Evolutionary conservation across 345 rosid species (phyloP).

Genomic region (Pelargonium nanum): DNA sequence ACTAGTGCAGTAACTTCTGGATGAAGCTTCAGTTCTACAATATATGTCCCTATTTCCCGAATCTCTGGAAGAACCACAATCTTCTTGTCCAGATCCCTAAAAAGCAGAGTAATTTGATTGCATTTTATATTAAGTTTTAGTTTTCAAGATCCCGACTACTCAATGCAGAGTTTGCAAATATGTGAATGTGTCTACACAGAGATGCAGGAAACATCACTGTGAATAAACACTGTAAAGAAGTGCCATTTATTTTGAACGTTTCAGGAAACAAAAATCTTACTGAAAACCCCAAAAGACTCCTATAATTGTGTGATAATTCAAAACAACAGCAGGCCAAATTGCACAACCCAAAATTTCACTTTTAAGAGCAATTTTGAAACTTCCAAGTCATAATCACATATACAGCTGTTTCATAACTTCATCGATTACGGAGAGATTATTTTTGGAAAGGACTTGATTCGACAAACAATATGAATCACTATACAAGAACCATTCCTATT

Average conservation of each 20-base stretch:
- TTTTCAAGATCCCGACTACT: neutral
- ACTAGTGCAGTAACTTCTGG: conserved; percentile 84
- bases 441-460: neutral
- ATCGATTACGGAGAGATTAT: too few relatives aligned
- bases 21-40: conserved; percentile 88
- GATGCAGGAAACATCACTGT: neutral
- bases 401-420: too few relatives aligned
- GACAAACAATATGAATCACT: neutral
- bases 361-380: neutral
- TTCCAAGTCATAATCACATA: neutral
- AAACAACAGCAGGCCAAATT: neutral
- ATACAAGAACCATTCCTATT: too few relatives aligned
- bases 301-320: too few relatives aligned
- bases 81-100: conserved; percentile 84
- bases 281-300: too few relatives aligned
- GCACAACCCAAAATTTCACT: neutral
- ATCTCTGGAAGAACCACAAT: conserved; percentile 73
- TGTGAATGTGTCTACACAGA: neutral
- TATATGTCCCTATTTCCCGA: conserved; percentile 82
- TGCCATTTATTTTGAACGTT: neutral
- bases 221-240: neutral
- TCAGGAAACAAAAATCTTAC: neutral
- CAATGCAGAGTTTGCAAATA: neutral
- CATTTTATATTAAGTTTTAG: too few relatives aligned
- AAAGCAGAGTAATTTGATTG: neutral